phyloP scores from a whole-genome alignment of 805 yeast genomes.

The Saturnispora halmiae region DNA sequence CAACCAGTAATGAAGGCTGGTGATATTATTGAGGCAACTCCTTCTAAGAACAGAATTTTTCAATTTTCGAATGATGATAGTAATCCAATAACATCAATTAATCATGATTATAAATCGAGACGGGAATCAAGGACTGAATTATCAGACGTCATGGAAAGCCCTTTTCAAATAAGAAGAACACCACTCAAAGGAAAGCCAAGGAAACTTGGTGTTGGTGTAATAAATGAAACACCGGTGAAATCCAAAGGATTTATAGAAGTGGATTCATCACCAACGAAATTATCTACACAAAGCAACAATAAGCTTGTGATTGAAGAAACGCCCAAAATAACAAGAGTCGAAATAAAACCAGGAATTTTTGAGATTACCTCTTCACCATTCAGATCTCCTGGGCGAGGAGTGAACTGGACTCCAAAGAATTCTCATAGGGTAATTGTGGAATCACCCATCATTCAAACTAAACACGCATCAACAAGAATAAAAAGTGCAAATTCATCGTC shows the following conservation, averaged over 20 bases:
- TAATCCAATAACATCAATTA: too few relatives aligned
- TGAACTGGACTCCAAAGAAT: conserved; percentile 6
- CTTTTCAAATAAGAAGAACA: conserved; percentile 2
- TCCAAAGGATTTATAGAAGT: neutral
- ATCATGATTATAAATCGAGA: too few relatives aligned
- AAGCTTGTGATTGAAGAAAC: neutral
- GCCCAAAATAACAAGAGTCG: conserved; percentile 9
- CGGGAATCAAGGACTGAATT: too few relatives aligned
- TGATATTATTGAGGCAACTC: conserved; percentile 20
- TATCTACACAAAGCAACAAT: neutral
- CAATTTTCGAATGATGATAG: neutral
- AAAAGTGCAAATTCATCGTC: conserved; percentile 3
- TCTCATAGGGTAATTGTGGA: neutral
- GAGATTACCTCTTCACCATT: conserved; percentile 20
- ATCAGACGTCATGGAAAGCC: conserved; percentile 5
- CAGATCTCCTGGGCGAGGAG: conserved; percentile 4
- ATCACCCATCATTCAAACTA: neutral
- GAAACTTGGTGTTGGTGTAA: conserved; percentile 6
- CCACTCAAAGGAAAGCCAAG: neutral
- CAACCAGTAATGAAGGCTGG: conserved; percentile 2
- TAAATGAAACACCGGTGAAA: conserved; percentile 2
- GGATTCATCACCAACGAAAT: conserved; percentile 2
- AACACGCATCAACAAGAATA: conserved; percentile 1
- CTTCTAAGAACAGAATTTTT: conserved; percentile 10
- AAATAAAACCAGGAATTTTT: conserved; percentile 14